These are phyloP conservation scores for Intubia oerlemansii DNA, from an alignment of 2,329 filamentous ascomycete species.

Conservation along the genomic window DNA sequence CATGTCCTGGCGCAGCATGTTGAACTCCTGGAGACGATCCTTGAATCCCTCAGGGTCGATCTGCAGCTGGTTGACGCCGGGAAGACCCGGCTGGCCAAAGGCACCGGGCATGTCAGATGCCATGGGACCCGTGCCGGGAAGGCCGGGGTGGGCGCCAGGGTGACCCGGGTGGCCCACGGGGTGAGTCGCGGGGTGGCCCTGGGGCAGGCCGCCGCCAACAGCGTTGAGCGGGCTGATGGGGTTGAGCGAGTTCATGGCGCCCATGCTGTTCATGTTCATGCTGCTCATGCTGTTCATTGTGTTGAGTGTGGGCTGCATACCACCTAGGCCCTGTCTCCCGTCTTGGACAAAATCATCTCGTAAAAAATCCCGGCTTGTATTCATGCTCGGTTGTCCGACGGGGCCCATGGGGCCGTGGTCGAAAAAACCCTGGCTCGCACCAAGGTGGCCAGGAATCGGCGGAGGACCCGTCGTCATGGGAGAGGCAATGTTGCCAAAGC, in stretches of 20 bases:
- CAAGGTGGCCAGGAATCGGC: constrained; percentile 33
- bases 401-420: constrained; percentile 30
- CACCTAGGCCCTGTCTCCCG: too few relatives aligned
- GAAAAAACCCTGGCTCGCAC: constrained; percentile 42
- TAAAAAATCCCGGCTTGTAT: constrained; percentile 28
- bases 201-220: too few relatives aligned
- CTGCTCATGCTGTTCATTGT: not conserved
- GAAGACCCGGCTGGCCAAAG: constrained; percentile 25
- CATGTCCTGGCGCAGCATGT: constrained; percentile 52
- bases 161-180: too few relatives aligned
- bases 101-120: constrained; percentile 18
- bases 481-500: constrained; percentile 87
- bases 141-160: too few relatives aligned
- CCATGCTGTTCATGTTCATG: not conserved
- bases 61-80: constrained; percentile 25
- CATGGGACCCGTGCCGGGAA: constrained; percentile 3
- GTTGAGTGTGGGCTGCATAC: not conserved
- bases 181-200: constrained; percentile 12
- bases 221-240: too few relatives aligned
- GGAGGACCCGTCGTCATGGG: constrained; percentile 39
- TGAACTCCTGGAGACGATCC: constrained; percentile 66
- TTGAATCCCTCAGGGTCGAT: constrained; percentile 37
- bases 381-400: constrained; percentile 20
- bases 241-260: too few relatives aligned
- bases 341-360: too few relatives aligned